A percentile compares a stretch with the other conserved stretches of the same genome.
phyloP scores from a whole-genome alignment of 257 asterid species.

The Primulina tabacum region DNA sequence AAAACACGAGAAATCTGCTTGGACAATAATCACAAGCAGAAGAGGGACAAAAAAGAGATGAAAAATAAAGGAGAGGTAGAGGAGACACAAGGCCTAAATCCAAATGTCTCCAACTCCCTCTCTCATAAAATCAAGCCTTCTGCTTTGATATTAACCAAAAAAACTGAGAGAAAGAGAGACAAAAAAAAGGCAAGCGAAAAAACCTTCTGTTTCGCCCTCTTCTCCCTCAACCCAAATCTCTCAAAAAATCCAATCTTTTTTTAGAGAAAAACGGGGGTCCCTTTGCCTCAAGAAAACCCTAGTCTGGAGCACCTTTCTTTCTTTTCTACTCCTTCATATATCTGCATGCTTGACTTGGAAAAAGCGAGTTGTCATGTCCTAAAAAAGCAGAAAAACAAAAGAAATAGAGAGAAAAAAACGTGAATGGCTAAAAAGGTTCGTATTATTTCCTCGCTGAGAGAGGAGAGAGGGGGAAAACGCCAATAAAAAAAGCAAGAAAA shows the following conservation, averaged over 20 bases:
- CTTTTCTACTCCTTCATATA: background rate
- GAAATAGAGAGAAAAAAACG: background rate
- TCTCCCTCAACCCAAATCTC: background rate
- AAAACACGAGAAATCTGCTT: constrained; percentile 6
- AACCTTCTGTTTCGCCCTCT: background rate
- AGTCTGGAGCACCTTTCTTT: background rate
- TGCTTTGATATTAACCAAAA: too few relatives aligned
- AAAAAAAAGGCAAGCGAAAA: background rate
- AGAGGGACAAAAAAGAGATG: background rate
- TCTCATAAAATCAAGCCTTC: background rate
- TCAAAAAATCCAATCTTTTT: background rate
- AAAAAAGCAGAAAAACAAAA: background rate
- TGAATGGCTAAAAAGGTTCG: background rate
- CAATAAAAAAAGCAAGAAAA: background rate
- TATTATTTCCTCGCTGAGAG: background rate
- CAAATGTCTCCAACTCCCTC: background rate
- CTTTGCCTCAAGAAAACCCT: background rate
- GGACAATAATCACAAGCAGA: background rate
- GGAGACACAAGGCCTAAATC: constrained; percentile 1
- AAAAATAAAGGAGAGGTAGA: background rate
- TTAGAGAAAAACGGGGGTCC: background rate
- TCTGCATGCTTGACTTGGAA: constrained; percentile 27
- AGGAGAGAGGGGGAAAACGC: background rate
- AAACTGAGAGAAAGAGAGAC: background rate
- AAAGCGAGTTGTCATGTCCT: background rate